Conservation (phyloP, 148 eudicot genomes). For the Vaccinium macrocarpon region DNA sequence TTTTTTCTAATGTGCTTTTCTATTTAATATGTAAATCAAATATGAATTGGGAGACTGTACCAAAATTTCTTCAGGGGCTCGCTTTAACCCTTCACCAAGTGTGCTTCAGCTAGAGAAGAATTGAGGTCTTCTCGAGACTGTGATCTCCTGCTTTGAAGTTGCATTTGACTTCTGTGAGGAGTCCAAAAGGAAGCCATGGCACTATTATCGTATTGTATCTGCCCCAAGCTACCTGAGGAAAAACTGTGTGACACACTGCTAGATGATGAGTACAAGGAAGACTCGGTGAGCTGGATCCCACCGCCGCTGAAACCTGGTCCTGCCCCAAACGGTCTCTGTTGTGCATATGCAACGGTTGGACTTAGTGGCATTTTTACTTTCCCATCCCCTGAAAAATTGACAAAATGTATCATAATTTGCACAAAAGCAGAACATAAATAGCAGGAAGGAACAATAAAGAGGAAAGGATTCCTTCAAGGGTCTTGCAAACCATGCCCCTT, state of each 20-base stretch:
- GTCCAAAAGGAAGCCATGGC: slow-evolving; percentile 61
- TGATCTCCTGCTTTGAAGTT: slow-evolving; percentile 89
- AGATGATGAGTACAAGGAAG: slow-evolving; percentile 54
- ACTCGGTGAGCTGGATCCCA: slow-evolving; percentile 68
- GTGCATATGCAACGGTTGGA: slow-evolving; percentile 65
- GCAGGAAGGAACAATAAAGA: background rate
- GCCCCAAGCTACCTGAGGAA: slow-evolving; percentile 88
- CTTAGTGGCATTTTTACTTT: slow-evolving; percentile 85
- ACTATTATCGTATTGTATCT: slow-evolving; percentile 70
- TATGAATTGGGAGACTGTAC: slow-evolving; percentile 9
- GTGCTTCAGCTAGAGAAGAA: slow-evolving; percentile 73
- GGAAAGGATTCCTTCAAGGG: background rate
- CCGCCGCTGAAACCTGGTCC: slow-evolving; percentile 49
- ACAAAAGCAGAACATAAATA: background rate
- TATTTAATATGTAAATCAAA: background rate
- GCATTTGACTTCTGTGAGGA: slow-evolving; percentile 77
- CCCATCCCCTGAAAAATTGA: slow-evolving; percentile 58
- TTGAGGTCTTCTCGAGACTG: slow-evolving; percentile 92
- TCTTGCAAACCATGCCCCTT: background rate
- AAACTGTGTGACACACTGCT: slow-evolving; percentile 79
- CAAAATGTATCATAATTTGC: slow-evolving; percentile 13
- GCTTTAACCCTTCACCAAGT: slow-evolving; percentile 49
- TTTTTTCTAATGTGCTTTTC: background rate
- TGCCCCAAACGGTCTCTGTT: slow-evolving; percentile 51
- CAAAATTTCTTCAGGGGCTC: slow-evolving; percentile 6